Evolutionary conservation across 768 basidiomycete species (phyloP).

Genomic region (Mycena amicta): DNA sequence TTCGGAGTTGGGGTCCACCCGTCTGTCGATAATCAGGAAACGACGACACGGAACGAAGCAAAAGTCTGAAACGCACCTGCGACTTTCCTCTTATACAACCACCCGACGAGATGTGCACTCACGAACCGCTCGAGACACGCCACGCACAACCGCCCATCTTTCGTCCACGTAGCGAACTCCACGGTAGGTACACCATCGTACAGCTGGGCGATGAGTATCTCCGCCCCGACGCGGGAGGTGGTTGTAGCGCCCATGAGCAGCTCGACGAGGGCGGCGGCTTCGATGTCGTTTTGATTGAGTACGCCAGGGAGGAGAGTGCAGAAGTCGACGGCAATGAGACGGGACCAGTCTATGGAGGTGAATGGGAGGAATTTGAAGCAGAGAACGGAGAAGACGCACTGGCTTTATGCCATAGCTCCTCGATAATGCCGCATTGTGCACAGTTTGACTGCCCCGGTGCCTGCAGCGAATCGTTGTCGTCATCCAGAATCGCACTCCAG

Average conservation of each 20-base stretch:
- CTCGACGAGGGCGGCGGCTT: constrained; percentile 11
- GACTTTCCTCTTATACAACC: constrained; percentile 2
- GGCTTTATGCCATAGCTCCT: constrained; percentile 7
- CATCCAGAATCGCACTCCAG: constrained; percentile 12
- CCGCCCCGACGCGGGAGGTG: background rate
- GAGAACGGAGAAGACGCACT: constrained; percentile 3
- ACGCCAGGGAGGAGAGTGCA: constrained; percentile 6
- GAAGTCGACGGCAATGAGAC: constrained; percentile 14
- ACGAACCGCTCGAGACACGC: constrained; percentile 11
- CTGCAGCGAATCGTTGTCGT: background rate
- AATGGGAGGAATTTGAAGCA: background rate
- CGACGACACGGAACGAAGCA: background rate
- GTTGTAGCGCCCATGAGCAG: constrained; percentile 7
- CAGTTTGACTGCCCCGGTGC: background rate
- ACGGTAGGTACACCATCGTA: background rate
- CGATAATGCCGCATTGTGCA: constrained; percentile 5
- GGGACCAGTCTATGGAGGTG: constrained; percentile 4
- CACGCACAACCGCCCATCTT: constrained; percentile 3
- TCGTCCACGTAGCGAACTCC: constrained; percentile 12
- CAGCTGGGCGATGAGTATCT: constrained; percentile 6
- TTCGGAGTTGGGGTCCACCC: constrained; percentile 17
- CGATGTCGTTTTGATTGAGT: constrained; percentile 12
- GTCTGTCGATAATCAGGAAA: background rate
- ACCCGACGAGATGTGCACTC: constrained; percentile 7
- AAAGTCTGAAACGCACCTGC: background rate